Evolutionary conservation across 495 filamentous ascomycete species (phyloP).

Genomic region (Aspergillus campestris): DNA sequence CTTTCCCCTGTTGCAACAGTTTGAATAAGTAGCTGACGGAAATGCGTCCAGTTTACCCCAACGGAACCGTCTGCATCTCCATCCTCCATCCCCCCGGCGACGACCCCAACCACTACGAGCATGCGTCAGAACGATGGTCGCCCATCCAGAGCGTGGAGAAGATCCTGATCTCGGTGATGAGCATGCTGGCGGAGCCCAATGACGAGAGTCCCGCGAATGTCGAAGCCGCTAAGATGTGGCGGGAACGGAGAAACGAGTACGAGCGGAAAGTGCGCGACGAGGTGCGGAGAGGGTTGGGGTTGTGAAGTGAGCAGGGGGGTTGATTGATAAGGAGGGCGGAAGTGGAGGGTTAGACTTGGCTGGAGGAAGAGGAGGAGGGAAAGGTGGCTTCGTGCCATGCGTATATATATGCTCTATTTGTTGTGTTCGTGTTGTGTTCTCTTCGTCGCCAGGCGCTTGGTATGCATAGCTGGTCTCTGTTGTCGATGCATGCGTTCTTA

Average conservation of each 20-base stretch:
- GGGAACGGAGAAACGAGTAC: constrained; percentile 75
- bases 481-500: too few species aligned
- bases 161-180: constrained; percentile 96
- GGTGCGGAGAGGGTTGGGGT: constrained; percentile 57
- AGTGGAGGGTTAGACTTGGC: too few species aligned
- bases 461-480: too few species aligned
- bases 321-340: too few species aligned
- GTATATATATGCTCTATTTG: too few species aligned
- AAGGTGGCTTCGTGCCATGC: too few species aligned
- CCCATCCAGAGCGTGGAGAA: constrained; percentile 98
- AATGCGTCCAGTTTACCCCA: constrained; percentile 65
- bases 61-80: constrained; percentile 89
- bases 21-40: background rate
- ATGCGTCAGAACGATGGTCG: constrained; percentile 89
- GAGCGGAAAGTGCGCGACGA: constrained; percentile 79
- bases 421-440: too few species aligned
- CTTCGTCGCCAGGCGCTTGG: too few species aligned
- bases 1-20: too few species aligned
- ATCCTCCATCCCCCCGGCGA: constrained; percentile 98
- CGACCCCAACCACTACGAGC: constrained; percentile 98
- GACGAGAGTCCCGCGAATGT: constrained; percentile 98
- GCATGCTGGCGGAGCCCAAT: constrained; percentile 97
- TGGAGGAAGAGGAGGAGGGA: too few species aligned
- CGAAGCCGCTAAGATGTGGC: constrained; percentile 98
- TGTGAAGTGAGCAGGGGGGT: constrained; percentile 15